Conservation (phyloP, 495 filamentous ascomycete genomes). For the Emericellopsis terricola region DNA sequence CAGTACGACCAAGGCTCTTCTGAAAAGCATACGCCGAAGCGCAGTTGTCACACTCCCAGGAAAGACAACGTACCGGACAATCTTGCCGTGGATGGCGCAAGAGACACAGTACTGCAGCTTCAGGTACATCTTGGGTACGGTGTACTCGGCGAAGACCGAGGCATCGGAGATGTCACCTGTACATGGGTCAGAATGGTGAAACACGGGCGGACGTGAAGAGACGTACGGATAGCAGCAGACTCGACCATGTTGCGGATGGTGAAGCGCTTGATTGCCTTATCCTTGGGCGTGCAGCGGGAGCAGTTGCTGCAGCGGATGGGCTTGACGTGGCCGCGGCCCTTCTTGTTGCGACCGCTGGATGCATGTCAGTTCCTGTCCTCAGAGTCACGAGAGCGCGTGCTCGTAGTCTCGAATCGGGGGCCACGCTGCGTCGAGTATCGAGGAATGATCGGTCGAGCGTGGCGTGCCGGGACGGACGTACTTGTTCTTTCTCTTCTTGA, state of each 20-base stretch:
- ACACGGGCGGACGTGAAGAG: constrained; percentile 3
- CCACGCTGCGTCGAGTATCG: background rate
- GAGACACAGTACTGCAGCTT: constrained; percentile 99
- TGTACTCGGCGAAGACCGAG: constrained; percentile 97
- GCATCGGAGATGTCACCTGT: constrained; percentile 99
- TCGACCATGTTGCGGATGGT: constrained; percentile 99
- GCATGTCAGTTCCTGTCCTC: constrained; percentile 8
- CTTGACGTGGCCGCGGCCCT: constrained; percentile 98
- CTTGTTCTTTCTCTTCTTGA: constrained; percentile 85
- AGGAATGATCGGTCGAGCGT: background rate
- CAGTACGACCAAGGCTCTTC: constrained; percentile 42
- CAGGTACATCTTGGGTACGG: constrained; percentile 99
- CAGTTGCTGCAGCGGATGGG: constrained; percentile 99
- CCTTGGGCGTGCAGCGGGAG: constrained; percentile 98
- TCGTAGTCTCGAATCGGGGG: constrained; percentile 2
- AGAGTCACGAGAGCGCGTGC: background rate
- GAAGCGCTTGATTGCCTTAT: constrained; percentile 99
- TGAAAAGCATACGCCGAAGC: constrained; percentile 28
- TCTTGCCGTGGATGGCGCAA: constrained; percentile 99
- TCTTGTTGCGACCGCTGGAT: constrained; percentile 93
- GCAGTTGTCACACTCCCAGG: constrained; percentile 3
- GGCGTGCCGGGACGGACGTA: constrained; percentile 22
- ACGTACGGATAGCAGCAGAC: constrained; percentile 97
- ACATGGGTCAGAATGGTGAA: background rate
- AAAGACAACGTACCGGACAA: constrained; percentile 75